Base-by-base conservation (phyloP, 352 stramenopile genomes). In the Elongisporangium undulatum region DNA sequence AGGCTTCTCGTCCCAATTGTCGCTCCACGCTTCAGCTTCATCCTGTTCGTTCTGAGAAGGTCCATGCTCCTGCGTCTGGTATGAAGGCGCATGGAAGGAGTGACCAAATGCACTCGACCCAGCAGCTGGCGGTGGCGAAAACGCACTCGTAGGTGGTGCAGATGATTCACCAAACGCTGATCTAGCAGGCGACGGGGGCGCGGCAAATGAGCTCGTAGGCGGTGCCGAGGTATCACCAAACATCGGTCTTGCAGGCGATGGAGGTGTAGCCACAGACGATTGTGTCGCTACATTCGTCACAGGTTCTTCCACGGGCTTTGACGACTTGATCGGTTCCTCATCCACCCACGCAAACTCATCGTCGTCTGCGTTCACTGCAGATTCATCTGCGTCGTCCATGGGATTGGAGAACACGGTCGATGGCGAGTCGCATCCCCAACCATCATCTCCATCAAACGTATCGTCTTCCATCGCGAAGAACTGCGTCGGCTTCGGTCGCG, bases 381-480 rank as follows among this genome's bases (percentile, higher is more conserved):
- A 39, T 41, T 48, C 49, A 19, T 64, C 64, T 12, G 57, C 38
- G 38, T 77, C 66, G 8, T 75, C 62, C 61, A 49, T 59, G 41
- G 74, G 62, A 15, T 73, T 71, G 13, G 76, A 87, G 15, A 93
- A 67, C 61, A 93, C 82, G 3, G 73, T 71, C 20, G 84, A 87
- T 6, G 77, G 84, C 45, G 82, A 94, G 61, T 90, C 82, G 26
- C 74, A 79, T 5, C 82, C 72, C 84, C 84, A 94, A 2, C 75
- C 82, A 39, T 94, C 84, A 51, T 90, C 79, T 16, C 63, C 60
- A 58, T 68, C 84, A 41, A 89, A 86, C 24, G 80, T 59, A 39
- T 92, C 82, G 24, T 87, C 77, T 41, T 91, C 82, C 78, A 94
- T 94, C 16, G 79, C 87, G 55, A 94, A 90, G 21, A 94, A 64